Conservation (phyloP, 2,329 filamentous ascomycete genomes). For the Colletotrichum sp. region DNA sequence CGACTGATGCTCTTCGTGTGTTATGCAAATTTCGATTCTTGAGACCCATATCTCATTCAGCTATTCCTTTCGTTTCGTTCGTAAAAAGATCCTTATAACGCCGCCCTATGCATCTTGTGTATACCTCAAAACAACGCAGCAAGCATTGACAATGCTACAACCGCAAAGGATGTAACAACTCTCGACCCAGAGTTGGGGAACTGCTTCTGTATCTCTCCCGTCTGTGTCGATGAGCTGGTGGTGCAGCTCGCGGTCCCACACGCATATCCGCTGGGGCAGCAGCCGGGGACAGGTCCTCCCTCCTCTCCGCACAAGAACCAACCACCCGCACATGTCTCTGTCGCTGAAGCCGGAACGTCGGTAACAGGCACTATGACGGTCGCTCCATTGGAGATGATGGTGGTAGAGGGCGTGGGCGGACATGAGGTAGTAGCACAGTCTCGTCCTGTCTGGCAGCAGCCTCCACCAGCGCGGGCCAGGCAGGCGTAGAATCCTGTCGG, state of each 20-base stretch:
- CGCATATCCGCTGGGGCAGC: constrained; percentile 79
- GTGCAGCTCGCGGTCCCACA: constrained; percentile 79
- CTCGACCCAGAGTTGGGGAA: constrained; percentile 35
- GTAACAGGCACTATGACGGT: constrained; percentile 72
- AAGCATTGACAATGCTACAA: neutral
- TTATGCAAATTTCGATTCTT: neutral
- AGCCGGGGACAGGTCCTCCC: constrained; percentile 73
- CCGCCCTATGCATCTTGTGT: constrained; percentile 4
- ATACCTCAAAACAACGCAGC: neutral
- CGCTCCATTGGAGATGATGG: constrained; percentile 69
- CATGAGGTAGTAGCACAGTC: constrained; percentile 85
- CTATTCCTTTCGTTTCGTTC: neutral
- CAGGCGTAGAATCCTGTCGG: constrained; percentile 94
- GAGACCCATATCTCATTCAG: neutral
- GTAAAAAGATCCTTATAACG: neutral
- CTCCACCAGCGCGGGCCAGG: constrained; percentile 80
- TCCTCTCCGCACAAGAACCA: constrained; percentile 75
- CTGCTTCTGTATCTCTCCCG: constrained; percentile 62
- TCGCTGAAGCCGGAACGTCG: constrained; percentile 46
- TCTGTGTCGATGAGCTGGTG: constrained; percentile 54
- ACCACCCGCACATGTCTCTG: constrained; percentile 70
- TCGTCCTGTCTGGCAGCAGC: constrained; percentile 86
- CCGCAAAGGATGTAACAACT: neutral
- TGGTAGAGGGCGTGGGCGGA: constrained; percentile 63
- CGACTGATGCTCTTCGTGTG: neutral